Percentiles rank a stretch among this genome's conserved stretches.
Conservation (phyloP, 352 stramenopile genomes). For the Globisporangium paroecandrum region DNA sequence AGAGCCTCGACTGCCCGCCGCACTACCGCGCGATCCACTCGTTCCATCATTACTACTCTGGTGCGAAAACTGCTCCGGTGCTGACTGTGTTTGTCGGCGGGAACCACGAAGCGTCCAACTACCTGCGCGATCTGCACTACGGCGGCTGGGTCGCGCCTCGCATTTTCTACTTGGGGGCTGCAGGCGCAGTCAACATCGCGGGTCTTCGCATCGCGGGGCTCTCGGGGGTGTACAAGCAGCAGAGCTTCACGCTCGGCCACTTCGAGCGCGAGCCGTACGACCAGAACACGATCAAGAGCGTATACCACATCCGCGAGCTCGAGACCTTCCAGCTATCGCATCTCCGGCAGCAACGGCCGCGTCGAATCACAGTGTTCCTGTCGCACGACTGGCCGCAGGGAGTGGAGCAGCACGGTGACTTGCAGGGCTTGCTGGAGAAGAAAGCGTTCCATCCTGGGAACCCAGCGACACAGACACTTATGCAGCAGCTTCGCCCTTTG, state of each 20-base stretch:
- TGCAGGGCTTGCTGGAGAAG: conserved; percentile 48
- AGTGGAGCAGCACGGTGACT: conserved; percentile 88
- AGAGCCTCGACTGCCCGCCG: conserved; percentile 79
- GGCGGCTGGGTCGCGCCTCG: conserved; percentile 94
- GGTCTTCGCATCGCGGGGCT: conserved; percentile 90
- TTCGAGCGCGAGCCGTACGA: conserved; percentile 48
- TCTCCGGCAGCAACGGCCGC: conserved; percentile 8
- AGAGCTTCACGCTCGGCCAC: conserved; percentile 66
- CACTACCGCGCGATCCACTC: conserved; percentile 84
- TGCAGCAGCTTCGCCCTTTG: conserved; percentile 73
- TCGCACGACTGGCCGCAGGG: conserved; percentile 93
- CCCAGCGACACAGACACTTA: conserved; percentile 63
- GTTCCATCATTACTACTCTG: conserved; percentile 93
- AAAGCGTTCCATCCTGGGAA: conserved; percentile 76
- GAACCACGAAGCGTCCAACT: conserved; percentile 95
- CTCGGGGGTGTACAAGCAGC: conserved; percentile 91
- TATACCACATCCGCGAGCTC: conserved; percentile 89
- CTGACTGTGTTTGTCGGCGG: conserved; percentile 94
- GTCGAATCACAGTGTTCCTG: conserved; percentile 81
- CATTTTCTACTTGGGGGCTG: conserved; percentile 94
- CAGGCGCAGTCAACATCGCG: conserved; percentile 75
- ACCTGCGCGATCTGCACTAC: conserved; percentile 91
- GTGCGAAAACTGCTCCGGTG: conserved; percentile 75
- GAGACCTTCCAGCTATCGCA: conserved; percentile 80
- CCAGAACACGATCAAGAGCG: conserved; percentile 51